Evolutionary conservation across 2,329 filamentous ascomycete genomes (phyloP).

Genomic region (Nakataea oryzae): DNA sequence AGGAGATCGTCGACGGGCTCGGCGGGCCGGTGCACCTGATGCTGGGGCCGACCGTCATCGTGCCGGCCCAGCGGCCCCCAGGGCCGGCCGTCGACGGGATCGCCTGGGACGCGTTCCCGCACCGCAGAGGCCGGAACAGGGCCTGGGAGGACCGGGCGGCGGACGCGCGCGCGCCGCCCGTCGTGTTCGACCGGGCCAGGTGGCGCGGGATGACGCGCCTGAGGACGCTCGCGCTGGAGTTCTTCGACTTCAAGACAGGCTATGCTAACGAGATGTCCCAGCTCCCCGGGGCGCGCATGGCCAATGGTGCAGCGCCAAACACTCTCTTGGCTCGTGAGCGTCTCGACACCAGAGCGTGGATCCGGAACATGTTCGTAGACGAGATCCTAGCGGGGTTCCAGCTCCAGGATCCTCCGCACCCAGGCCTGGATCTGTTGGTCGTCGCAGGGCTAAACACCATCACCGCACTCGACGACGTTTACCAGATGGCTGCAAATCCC

Average conservation of each 20-base stretch:
- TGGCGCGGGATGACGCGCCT: neutral
- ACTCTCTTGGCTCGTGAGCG: neutral
- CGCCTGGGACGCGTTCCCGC: neutral
- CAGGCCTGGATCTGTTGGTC: neutral
- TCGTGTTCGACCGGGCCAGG: neutral
- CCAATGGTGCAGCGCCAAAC: neutral
- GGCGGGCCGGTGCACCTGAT: neutral
- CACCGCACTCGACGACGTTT: neutral
- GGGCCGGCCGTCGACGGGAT: neutral
- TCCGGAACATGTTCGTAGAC: neutral
- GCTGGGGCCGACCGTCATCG: neutral
- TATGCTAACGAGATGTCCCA: neutral
- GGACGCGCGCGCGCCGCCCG: neutral
- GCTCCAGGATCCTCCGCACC: neutral
- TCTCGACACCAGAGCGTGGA: neutral
- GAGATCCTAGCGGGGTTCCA: neutral
- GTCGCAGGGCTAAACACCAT: neutral
- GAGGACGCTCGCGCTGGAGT: neutral
- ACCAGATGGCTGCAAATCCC: neutral
- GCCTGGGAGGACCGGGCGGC: neutral
- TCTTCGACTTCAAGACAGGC: neutral
- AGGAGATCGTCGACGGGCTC: neutral
- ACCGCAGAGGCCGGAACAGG: neutral
- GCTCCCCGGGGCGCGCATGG: neutral
- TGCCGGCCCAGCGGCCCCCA: too few species aligned